phyloP scores from a whole-genome alignment of 2,329 filamentous ascomycete genomes.

The Fusarium palustre region DNA sequence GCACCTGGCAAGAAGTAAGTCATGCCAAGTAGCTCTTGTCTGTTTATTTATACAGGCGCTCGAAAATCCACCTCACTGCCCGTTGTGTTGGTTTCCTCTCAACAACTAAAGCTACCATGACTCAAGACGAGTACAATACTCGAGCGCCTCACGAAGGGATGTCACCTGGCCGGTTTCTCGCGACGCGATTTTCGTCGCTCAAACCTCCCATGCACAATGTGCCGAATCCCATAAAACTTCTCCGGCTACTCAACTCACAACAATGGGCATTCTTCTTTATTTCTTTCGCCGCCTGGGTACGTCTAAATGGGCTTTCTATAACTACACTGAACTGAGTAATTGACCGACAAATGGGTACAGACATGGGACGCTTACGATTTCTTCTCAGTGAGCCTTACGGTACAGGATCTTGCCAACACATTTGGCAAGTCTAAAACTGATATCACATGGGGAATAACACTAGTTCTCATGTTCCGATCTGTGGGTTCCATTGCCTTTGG shows the following conservation, averaged over 20 bases:
- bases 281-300: conserved; percentile 68
- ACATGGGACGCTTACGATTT: conserved; percentile 75
- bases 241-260: conserved; percentile 61
- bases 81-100: background rate
- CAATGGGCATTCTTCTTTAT: conserved; percentile 69
- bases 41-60: background rate
- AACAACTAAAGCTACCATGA: conserved; percentile 30
- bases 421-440: conserved; percentile 67
- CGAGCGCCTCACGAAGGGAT: conserved; percentile 62
- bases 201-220: conserved; percentile 67
- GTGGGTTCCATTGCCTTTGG: conserved; percentile 67
- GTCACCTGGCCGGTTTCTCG: conserved; percentile 60
- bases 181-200: conserved; percentile 66
- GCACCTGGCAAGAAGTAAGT: background rate
- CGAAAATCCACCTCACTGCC: background rate
- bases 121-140: conserved; percentile 48
- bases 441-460: conserved; percentile 73
- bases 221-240: conserved; percentile 63
- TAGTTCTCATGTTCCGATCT: conserved; percentile 71
- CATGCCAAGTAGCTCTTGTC: conserved; percentile 2
- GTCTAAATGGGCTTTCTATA: conserved; percentile 14
- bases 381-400: conserved; percentile 72
- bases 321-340: background rate
- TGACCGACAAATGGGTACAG: conserved; percentile 47
- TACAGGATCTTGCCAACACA: conserved; percentile 63